Evolutionary conservation across 257 asterid species (phyloP).

Genomic region (Plantago major): DNA sequence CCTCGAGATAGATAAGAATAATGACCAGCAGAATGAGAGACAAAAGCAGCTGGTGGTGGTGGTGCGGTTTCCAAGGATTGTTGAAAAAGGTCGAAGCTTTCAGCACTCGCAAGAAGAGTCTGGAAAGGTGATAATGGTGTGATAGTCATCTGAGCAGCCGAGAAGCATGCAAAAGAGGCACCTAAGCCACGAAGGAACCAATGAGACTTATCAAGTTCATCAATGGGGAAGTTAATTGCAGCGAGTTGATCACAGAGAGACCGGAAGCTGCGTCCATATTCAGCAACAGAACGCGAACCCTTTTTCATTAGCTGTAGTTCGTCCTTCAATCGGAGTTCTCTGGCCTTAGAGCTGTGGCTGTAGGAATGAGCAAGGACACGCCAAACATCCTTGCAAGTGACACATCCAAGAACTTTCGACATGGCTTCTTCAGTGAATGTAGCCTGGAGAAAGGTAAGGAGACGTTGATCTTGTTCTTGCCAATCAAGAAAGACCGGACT

Average conservation of each 20-base stretch:
- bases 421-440: neutral
- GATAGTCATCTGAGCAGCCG: neutral
- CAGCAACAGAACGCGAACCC: conserved; percentile 1
- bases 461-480: neutral
- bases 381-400: neutral
- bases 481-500: neutral
- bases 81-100: neutral
- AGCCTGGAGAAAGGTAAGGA: neutral
- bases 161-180: neutral
- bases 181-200: neutral
- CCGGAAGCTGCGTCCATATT: neutral
- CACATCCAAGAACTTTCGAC: neutral
- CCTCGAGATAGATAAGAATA: too few relatives aligned
- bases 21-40: too few relatives aligned
- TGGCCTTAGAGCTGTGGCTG: neutral
- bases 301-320: neutral
- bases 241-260: conserved; percentile 7
- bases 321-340: neutral
- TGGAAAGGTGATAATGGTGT: neutral
- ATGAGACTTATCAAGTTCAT: neutral
- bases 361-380: neutral
- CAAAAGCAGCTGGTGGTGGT: too few relatives aligned
- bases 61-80: neutral
- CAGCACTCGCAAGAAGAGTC: neutral
- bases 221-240: neutral